Evolutionary conservation across 1,284 basidiomycete species (phyloP).

Genomic region (Tylopilus sp.): DNA sequence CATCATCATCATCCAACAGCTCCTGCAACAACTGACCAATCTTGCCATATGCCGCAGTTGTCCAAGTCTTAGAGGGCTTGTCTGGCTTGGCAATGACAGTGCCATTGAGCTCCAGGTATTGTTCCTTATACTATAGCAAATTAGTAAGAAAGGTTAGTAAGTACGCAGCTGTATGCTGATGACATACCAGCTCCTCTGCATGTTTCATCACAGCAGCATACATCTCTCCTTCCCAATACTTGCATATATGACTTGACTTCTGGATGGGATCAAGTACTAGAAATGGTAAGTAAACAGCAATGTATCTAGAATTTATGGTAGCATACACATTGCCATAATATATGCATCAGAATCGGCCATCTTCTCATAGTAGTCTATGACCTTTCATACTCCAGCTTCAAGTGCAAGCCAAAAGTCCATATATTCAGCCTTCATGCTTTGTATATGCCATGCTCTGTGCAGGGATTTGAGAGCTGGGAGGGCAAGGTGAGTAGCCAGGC

Average conservation of each 20-base stretch:
- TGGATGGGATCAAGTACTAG: not conserved
- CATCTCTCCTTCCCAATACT: not conserved
- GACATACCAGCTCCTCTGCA: not conserved
- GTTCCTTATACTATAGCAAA: not conserved
- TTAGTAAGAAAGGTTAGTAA: too few species aligned
- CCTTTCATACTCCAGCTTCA: slow-evolving; percentile 21
- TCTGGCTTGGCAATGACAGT: not conserved
- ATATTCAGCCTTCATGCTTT: slow-evolving; percentile 10
- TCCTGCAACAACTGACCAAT: not conserved
- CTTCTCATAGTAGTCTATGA: slow-evolving; percentile 30
- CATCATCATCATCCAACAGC: not conserved
- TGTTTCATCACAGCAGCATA: not conserved
- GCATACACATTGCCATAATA: slow-evolving; percentile 22
- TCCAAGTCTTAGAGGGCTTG: not conserved
- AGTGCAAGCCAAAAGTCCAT: slow-evolving; percentile 18
- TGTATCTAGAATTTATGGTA: not conserved
- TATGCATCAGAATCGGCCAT: slow-evolving; percentile 9
- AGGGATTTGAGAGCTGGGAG: slow-evolving; percentile 25
- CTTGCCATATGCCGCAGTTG: not conserved
- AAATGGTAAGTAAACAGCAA: not conserved
- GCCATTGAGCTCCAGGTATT: not conserved
- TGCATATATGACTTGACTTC: slow-evolving; percentile 13
- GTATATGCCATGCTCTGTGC: slow-evolving; percentile 22
- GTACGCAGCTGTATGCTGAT: too few species aligned
- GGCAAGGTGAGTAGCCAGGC: not conserved